These are phyloP conservation scores for Schizonepeta tenuifolia DNA, from an alignment of 257 asterid genomes.

Conservation along the genomic window DNA sequence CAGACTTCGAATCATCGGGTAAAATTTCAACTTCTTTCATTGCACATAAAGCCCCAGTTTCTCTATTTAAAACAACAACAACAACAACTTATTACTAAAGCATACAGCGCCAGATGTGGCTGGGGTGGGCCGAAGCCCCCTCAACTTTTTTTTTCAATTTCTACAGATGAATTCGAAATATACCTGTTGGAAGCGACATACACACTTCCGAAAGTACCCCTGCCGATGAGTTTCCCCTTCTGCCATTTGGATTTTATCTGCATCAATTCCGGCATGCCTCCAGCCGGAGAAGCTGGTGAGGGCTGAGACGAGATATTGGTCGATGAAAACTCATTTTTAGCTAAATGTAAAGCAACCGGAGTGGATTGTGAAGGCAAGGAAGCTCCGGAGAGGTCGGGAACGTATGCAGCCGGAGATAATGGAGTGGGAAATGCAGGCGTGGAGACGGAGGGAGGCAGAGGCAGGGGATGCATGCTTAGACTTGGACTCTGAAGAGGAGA, in stretches of 20 bases:
- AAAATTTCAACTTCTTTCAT: conserved; percentile 94
- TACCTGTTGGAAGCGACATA: conserved; percentile 91
- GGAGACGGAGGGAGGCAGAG: conserved; percentile 74
- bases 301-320: too few relatives aligned
- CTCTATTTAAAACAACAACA: conserved; percentile 41
- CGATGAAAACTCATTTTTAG: conserved; percentile 23
- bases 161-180: background rate
- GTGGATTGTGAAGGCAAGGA: conserved; percentile 36
- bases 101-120: background rate
- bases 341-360: conserved; percentile 23
- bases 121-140: too few relatives aligned
- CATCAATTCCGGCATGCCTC: conserved; percentile 43
- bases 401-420: conserved; percentile 36
- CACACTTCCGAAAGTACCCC: conserved; percentile 90
- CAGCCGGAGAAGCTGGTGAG: conserved; percentile 42
- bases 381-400: conserved; percentile 44
- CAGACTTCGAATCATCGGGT: conserved; percentile 82
- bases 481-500: conserved; percentile 71
- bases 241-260: conserved; percentile 74
- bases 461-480: conserved; percentile 66
- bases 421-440: conserved; percentile 43
- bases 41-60: conserved; percentile 94
- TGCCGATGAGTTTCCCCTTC: conserved; percentile 90
- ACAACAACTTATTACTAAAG: background rate
- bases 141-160: too few relatives aligned